phyloP scores from a whole-genome alignment of 202 grass and related monocot species.

The Hordeum pubiflorum region DNA sequence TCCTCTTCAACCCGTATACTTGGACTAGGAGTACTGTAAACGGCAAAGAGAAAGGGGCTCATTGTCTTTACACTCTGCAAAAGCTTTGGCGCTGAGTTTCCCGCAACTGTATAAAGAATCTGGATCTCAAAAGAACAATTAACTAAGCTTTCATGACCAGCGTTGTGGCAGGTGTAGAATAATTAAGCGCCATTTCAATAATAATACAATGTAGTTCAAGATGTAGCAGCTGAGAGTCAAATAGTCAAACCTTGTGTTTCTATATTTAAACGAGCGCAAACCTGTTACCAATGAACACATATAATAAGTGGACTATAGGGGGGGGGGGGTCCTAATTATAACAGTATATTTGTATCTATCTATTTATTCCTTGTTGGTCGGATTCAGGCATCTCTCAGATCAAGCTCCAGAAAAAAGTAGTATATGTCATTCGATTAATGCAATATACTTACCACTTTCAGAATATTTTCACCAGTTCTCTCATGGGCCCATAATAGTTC shows the following conservation, averaged over 20 bases:
- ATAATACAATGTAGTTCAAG: background rate
- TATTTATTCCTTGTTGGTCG: background rate
- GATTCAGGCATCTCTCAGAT: background rate
- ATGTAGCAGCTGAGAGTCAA: background rate
- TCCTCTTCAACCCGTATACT: background rate
- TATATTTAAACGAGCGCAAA: background rate
- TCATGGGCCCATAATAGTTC: background rate
- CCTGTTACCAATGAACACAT: background rate
- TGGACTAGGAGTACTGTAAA: background rate
- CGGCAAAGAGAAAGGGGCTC: background rate
- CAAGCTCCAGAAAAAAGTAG: background rate
- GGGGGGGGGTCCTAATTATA: too few relatives aligned
- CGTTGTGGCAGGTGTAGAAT: background rate
- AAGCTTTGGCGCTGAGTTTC: conserved; percentile 24
- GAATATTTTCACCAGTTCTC: background rate
- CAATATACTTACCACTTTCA: background rate
- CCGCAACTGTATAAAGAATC: background rate
- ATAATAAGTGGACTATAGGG: too few relatives aligned
- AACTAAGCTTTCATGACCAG: background rate
- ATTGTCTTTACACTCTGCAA: background rate
- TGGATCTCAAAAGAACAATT: background rate
- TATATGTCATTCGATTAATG: background rate
- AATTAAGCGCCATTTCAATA: background rate
- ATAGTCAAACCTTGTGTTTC: background rate
- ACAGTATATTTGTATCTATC: background rate